A percentile compares a stretch with the other conserved stretches of the same genome.
Evolutionary conservation across 164 flowering plant genomes (phyloP).

Genomic region (Euptelea pleiosperma): DNA sequence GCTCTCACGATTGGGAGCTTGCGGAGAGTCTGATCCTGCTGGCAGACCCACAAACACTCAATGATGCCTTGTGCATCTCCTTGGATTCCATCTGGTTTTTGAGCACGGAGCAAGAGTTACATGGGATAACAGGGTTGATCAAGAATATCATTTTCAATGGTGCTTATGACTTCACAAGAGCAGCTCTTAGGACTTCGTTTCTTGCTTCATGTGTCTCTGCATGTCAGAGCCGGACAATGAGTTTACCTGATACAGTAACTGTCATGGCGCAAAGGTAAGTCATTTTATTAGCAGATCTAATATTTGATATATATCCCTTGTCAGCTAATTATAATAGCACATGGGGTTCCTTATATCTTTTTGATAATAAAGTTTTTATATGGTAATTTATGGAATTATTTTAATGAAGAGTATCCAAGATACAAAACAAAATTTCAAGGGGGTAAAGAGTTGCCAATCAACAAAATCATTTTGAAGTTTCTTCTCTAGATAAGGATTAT

Average conservation of each 20-base stretch:
- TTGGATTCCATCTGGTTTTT: constrained; percentile 91
- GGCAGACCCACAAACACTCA: constrained; percentile 82
- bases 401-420: too few species aligned
- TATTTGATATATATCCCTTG: too few species aligned
- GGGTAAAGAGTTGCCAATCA: too few species aligned
- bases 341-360: too few species aligned
- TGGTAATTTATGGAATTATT: too few species aligned
- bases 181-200: constrained; percentile 90
- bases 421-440: too few species aligned
- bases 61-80: constrained; percentile 84
- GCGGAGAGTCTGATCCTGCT: constrained; percentile 70
- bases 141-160: constrained; percentile 70
- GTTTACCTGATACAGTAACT: constrained; percentile 79
- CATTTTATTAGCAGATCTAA: too few species aligned
- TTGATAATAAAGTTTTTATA: too few species aligned
- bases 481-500: too few species aligned
- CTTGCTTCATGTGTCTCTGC: constrained; percentile 97
- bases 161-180: constrained; percentile 90
- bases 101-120: constrained; percentile 57
- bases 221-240: constrained; percentile 85
- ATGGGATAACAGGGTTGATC: constrained; percentile 70
- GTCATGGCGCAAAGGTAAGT: constrained; percentile 94
- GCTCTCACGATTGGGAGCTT: constrained; percentile 79
- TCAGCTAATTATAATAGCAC: too few species aligned
- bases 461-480: too few species aligned